Percentiles rank a stretch among this genome's conserved stretches.
These are phyloP conservation scores for Pestalotiopsis sp. DNA, from an alignment of 2,329 filamentous ascomycete species.

Conservation along the genomic window DNA sequence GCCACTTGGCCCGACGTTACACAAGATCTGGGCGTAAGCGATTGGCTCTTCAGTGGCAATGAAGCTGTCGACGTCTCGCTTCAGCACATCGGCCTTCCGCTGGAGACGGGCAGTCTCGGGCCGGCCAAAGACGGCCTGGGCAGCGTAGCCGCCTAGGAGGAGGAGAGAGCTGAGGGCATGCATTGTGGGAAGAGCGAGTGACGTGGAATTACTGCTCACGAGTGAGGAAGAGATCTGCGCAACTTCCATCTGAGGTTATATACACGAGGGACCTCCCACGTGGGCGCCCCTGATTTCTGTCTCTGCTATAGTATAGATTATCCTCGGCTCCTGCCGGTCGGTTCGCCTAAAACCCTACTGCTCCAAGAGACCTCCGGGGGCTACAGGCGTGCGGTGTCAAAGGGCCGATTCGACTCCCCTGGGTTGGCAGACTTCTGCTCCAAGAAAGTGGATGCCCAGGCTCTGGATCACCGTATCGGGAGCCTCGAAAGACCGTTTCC, in stretches of 20 bases:
- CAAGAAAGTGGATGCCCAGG: neutral
- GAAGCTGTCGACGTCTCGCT: constrained; percentile 54
- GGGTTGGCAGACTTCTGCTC: neutral
- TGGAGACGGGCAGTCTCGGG: constrained; percentile 33
- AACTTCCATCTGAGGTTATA: constrained; percentile 29
- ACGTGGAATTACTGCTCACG: constrained; percentile 22
- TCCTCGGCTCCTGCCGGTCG: constrained; percentile 5
- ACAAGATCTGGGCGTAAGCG: constrained; percentile 53
- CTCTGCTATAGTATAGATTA: neutral
- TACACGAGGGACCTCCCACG: constrained; percentile 19
- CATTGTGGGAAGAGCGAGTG: constrained; percentile 45
- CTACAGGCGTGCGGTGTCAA: constrained; percentile 1
- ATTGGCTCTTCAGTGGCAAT: constrained; percentile 53
- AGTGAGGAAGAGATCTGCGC: constrained; percentile 15
- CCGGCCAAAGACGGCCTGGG: constrained; percentile 52
- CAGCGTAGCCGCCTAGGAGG: constrained; percentile 51
- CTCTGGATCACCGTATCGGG: neutral
- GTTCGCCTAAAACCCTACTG: neutral
- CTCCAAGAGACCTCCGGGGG: neutral
- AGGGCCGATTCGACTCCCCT: constrained; percentile 13
- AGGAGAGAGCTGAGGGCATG: constrained; percentile 51
- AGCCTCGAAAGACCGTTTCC: neutral
- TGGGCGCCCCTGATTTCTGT: neutral
- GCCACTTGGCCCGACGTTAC: constrained; percentile 61
- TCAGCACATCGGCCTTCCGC: constrained; percentile 39